Conservation (phyloP, 768 basidiomycete species). For the Hypholoma sublateritium region DNA sequence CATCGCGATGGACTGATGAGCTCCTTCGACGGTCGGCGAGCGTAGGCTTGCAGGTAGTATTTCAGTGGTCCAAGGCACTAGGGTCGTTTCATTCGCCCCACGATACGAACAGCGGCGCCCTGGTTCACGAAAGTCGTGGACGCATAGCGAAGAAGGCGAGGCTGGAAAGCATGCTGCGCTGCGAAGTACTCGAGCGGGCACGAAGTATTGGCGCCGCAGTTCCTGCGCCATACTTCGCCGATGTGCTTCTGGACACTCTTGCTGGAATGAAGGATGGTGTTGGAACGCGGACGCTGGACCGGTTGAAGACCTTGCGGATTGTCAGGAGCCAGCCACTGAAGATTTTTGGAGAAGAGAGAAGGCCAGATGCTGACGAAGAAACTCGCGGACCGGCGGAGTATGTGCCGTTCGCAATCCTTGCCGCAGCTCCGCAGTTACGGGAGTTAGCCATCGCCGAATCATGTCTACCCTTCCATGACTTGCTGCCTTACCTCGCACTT, state of each 20-base stretch:
- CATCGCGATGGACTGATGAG: neutral
- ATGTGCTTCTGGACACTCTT: neutral
- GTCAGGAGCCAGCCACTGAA: neutral
- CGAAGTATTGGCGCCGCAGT: neutral
- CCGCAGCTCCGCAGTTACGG: neutral
- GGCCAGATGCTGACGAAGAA: neutral
- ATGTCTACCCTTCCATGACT: neutral
- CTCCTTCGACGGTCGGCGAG: neutral
- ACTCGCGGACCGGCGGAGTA: neutral
- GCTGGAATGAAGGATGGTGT: neutral
- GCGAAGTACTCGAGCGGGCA: neutral
- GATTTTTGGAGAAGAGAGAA: neutral
- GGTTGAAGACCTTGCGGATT: neutral
- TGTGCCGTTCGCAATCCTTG: neutral
- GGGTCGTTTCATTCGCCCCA: neutral
- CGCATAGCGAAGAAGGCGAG: neutral
- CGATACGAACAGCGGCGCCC: neutral
- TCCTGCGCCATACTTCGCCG: neutral
- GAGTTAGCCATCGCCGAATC: conserved; percentile 1
- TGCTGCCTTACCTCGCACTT: neutral
- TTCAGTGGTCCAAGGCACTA: conserved; percentile 4
- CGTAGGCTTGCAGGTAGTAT: neutral
- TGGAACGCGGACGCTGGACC: neutral
- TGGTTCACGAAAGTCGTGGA: neutral
- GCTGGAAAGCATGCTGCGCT: neutral